These are phyloP conservation scores for Gossypium sturtianum DNA, from an alignment of 345 rosid species.

Conservation along the genomic window DNA sequence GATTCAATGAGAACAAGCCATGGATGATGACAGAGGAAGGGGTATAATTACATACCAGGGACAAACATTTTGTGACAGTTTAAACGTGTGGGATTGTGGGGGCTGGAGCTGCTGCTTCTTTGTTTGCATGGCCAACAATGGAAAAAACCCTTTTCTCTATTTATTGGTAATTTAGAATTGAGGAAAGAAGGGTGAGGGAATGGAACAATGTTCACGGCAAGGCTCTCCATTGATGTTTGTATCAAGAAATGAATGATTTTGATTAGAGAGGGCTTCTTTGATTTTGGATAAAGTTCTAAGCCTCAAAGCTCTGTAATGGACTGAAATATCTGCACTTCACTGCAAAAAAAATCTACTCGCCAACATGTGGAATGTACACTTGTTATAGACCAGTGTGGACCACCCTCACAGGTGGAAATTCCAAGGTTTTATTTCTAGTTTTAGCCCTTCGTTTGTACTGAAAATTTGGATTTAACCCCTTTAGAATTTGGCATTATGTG, in stretches of 20 bases:
- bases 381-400: not conserved
- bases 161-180: constrained; percentile 13
- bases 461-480: not conserved
- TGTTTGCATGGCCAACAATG: constrained; percentile 21
- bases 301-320: not conserved
- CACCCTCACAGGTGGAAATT: not conserved
- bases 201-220: constrained; percentile 13
- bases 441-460: not conserved
- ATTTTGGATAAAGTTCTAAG: not conserved
- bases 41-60: constrained; percentile 38
- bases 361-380: not conserved
- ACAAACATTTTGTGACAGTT: constrained; percentile 61
- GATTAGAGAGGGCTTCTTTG: not conserved
- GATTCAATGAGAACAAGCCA: not conserved
- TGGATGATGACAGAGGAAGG: not conserved
- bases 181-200: constrained; percentile 23
- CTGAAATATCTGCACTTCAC: constrained; percentile 11
- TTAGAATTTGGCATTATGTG: not conserved
- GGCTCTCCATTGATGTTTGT: constrained; percentile 24
- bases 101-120: constrained; percentile 20
- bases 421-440: not conserved
- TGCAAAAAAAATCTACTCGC: constrained; percentile 11
- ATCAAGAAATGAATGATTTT: not conserved
- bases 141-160: constrained; percentile 1
- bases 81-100: constrained; percentile 16